Evolutionary conservation across 2,329 filamentous ascomycete genomes (phyloP).

Genomic region (Phaeosphaeriaceae sp.): DNA sequence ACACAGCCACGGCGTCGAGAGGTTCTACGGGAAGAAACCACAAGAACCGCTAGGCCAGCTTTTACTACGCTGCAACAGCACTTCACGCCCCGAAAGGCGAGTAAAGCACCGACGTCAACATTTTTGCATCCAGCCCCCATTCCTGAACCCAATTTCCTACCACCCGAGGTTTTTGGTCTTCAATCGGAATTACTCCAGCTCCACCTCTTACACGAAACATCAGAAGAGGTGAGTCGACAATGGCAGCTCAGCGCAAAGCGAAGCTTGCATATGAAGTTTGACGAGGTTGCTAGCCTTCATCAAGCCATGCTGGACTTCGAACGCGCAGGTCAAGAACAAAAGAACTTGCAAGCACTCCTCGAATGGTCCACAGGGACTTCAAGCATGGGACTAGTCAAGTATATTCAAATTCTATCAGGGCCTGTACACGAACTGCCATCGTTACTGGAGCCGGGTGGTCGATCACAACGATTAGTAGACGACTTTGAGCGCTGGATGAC

Average conservation of each 20-base stretch:
- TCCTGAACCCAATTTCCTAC: constrained; percentile 24
- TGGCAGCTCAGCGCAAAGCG: constrained; percentile 46
- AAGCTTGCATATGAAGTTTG: constrained; percentile 40
- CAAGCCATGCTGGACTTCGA: constrained; percentile 45
- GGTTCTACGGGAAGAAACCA: constrained; percentile 27
- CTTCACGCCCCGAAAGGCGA: constrained; percentile 46
- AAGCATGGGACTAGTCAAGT: constrained; percentile 37
- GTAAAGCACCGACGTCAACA: constrained; percentile 44
- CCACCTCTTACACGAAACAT: constrained; percentile 42
- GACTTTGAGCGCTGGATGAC: constrained; percentile 43
- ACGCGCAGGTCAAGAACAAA: constrained; percentile 43
- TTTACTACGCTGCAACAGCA: constrained; percentile 50
- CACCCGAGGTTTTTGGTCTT: constrained; percentile 38
- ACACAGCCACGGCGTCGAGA: constrained; percentile 26
- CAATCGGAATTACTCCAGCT: constrained; percentile 50
- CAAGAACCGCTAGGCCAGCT: constrained; percentile 35
- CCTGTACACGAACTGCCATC: constrained; percentile 46
- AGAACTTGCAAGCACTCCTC: constrained; percentile 44
- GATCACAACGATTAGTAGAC: constrained; percentile 35
- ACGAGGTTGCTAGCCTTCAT: constrained; percentile 45
- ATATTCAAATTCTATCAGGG: constrained; percentile 45
- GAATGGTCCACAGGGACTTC: constrained; percentile 41
- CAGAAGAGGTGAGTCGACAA: constrained; percentile 23
- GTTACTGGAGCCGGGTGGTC: constrained; percentile 40
- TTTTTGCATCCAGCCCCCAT: constrained; percentile 42